A percentile compares a stretch with the other conserved stretches of the same genome.
Conservation (phyloP, 495 filamentous ascomycete species). For the Pyrenula massariospora region DNA sequence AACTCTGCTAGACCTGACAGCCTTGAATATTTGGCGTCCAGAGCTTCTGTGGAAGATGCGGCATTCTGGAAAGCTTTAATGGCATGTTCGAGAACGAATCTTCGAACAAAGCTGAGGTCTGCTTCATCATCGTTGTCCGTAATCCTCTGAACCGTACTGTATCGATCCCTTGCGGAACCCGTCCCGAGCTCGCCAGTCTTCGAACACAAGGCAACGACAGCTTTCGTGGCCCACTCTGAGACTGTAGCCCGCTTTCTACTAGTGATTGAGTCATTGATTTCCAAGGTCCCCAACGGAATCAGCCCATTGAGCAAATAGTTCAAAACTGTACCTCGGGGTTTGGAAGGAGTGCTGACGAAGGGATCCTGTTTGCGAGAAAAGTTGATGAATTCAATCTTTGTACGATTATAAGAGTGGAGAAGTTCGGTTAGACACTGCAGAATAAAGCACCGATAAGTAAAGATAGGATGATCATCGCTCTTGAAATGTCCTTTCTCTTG, state of each 20-base stretch:
- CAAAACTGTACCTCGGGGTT: conserved; percentile 82
- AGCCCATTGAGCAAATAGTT: conserved; percentile 87
- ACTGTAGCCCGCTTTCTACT: conserved; percentile 78
- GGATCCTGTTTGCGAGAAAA: conserved; percentile 86
- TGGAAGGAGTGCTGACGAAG: conserved; percentile 74
- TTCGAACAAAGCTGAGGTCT: conserved; percentile 82
- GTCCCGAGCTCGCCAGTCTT: conserved; percentile 65
- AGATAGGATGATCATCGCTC: conserved; percentile 86
- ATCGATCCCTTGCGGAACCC: conserved; percentile 19
- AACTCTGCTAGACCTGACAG: conserved; percentile 79
- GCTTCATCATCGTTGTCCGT: conserved; percentile 69
- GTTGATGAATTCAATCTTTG: conserved; percentile 97
- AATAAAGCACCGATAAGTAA: conserved; percentile 91
- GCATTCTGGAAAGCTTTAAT: conserved; percentile 89
- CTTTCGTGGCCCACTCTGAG: conserved; percentile 70
- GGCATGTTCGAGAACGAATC: conserved; percentile 88
- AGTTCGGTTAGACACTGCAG: conserved; percentile 89
- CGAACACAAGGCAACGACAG: conserved; percentile 75
- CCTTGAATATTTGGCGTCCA: conserved; percentile 79
- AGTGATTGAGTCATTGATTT: conserved; percentile 58
- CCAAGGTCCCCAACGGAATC: conserved; percentile 66
- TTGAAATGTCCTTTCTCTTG: conserved; percentile 69
- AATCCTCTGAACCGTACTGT: conserved; percentile 34
- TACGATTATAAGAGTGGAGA: conserved; percentile 82
- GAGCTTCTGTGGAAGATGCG: conserved; percentile 58